Conservation (phyloP, 805 yeast species). For the Ogataea trehalophila region DNA sequence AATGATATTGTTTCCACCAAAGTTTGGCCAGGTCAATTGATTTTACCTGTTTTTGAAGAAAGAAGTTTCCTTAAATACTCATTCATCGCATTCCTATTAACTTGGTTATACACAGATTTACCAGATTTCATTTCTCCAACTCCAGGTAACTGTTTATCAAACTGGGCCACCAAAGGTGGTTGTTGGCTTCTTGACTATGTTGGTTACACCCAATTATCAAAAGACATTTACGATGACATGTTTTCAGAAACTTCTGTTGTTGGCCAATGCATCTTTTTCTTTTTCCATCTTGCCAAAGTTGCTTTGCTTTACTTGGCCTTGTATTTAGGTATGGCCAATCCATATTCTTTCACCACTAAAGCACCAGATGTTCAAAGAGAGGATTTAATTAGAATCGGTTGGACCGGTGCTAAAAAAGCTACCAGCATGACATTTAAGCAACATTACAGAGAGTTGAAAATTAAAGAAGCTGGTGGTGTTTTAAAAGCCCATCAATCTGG, state of each 20-base stretch:
- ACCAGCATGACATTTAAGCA: slow-evolving; percentile 67
- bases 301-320: slow-evolving; percentile 50
- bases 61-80: slow-evolving; percentile 38
- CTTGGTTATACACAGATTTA: slow-evolving; percentile 90
- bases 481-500: slow-evolving; percentile 75
- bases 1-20: slow-evolving; percentile 51
- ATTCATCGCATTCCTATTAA: slow-evolving; percentile 37
- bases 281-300: slow-evolving; percentile 64
- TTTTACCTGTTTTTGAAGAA: slow-evolving; percentile 66
- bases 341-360: slow-evolving; percentile 45
- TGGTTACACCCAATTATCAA: slow-evolving; percentile 40
- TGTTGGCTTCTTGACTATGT: slow-evolving; percentile 29
- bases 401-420: slow-evolving; percentile 90
- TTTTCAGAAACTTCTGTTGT: slow-evolving; percentile 33
- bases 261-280: slow-evolving; percentile 66
- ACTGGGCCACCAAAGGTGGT: slow-evolving; percentile 38
- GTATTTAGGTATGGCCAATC: slow-evolving; percentile 75
- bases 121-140: slow-evolving; percentile 90
- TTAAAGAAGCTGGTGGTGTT: slow-evolving; percentile 68
- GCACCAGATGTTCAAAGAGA: slow-evolving; percentile 41
- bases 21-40: slow-evolving; percentile 87
- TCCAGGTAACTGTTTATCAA: slow-evolving; percentile 81
- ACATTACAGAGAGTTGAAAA: slow-evolving; percentile 56
- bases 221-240: slow-evolving; percentile 45
- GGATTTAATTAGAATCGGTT: slow-evolving; percentile 64